Base-by-base conservation (phyloP, 2,329 filamentous ascomycete genomes). In the Talaromyces atroroseus region DNA sequence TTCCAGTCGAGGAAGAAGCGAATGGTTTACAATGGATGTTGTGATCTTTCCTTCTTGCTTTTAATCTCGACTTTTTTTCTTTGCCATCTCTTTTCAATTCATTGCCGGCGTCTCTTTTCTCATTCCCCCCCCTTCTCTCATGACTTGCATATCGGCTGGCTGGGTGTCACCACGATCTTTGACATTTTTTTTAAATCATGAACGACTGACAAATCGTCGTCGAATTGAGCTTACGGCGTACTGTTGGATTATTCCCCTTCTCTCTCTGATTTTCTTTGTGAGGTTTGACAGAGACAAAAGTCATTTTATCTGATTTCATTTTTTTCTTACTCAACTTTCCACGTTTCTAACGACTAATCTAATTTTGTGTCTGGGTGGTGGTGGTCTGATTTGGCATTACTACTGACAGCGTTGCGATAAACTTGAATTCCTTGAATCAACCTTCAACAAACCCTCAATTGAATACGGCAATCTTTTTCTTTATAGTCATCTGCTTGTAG, bases 11-110 rank as follows among this genome's bases (percentile, higher is more conserved):
- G 72, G 94, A 99, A 74, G 88, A 92, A 64, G 90, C 91, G 32
- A 97, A 97, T 69, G 92, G 92, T 5, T 76, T 94, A 67, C 90
- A 88, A 16, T 99, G 94, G 94, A 97, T 96, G 92, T 61, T 75
- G 52, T 75, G n/a, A 56, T 45, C 6, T 52, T 12, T 14, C 5
- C 29, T 20, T 14, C 14, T 36, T 14, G 8, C 26, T 26, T 20
- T 10, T 12, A 11, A 20, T 16, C 23, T 12, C 26, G n/a, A n/a
- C 12, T 29, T 34, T 1, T 14, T 21, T 48, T 52, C 18, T 32
- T n/a, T 12, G 16, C 20, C 40, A 21, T 23, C 18, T 23, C 1
- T n/a, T 52, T 46, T 26, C 8, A 52, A 3, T 36, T n/a, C 51
- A 53, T 51, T 57, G 46, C 55, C 46, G 49, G 55, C 55, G 55